Conservation (phyloP, 345 rosid species). For the Lenwebbia sp. region DNA sequence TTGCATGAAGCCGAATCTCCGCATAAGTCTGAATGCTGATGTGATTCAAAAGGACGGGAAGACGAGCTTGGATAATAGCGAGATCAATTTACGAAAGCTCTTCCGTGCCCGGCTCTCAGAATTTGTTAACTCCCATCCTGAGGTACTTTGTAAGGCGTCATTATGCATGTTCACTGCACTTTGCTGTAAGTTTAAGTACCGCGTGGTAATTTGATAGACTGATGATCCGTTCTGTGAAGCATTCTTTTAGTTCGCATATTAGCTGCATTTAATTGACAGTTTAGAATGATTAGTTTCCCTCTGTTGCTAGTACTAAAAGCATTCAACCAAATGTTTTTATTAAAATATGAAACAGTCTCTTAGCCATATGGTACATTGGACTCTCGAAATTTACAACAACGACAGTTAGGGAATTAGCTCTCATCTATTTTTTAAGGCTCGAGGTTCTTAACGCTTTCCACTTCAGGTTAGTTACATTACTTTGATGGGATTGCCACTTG, state of each 20-base stretch:
- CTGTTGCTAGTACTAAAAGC: not conserved
- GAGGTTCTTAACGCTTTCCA: not conserved
- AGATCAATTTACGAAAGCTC: constrained; percentile 38
- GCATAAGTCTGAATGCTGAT: constrained; percentile 39
- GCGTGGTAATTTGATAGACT: not conserved
- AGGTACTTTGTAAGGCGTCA: constrained; percentile 25
- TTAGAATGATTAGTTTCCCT: not conserved
- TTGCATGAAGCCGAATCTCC: constrained; percentile 82
- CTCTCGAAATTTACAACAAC: not conserved
- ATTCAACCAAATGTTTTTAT: not conserved
- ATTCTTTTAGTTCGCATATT: not conserved
- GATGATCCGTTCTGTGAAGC: not conserved
- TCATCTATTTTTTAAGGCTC: not conserved
- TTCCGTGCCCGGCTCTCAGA: constrained; percentile 49
- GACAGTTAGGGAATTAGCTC: not conserved
- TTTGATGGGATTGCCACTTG: not conserved
- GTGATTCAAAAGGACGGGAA: constrained; percentile 25
- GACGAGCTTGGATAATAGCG: constrained; percentile 26
- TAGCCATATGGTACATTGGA: not conserved
- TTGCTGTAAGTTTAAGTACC: not conserved
- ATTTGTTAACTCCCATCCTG: constrained; percentile 48
- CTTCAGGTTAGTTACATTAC: not conserved
- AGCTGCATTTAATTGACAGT: not conserved
- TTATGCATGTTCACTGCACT: not conserved
- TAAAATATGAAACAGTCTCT: not conserved